Conservation (phyloP, 768 basidiomycete species). For the Tricholoma matsutake region DNA sequence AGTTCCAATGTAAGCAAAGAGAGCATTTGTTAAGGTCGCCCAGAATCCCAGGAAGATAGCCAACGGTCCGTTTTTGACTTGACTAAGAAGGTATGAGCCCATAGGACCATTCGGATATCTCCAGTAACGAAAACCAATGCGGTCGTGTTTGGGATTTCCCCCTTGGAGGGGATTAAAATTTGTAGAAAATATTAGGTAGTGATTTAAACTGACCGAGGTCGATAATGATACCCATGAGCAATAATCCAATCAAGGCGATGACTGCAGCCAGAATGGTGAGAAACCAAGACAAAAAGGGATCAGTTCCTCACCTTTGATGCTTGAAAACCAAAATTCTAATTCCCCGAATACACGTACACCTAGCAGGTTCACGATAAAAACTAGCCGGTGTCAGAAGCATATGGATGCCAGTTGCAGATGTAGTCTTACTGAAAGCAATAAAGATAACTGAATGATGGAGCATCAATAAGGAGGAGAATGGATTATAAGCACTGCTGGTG, state of each 20-base stretch:
- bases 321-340: conserved; percentile 72
- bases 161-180: conserved; percentile 35
- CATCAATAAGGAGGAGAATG: background rate
- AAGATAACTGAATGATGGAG: conserved; percentile 43
- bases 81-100: conserved; percentile 46
- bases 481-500: background rate
- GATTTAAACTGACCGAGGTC: conserved; percentile 52
- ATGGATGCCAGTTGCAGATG: background rate
- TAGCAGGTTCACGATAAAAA: conserved; percentile 55
- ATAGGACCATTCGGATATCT: conserved; percentile 50
- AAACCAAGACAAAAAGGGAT: background rate
- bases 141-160: conserved; percentile 44
- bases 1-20: conserved; percentile 74
- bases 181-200: conserved; percentile 33
- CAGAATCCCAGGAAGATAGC: conserved; percentile 70
- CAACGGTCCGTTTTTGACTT: conserved; percentile 47
- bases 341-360: conserved; percentile 69
- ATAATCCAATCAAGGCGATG: conserved; percentile 43
- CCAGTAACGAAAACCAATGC: conserved; percentile 51
- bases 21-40: conserved; percentile 65
- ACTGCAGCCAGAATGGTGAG: conserved; percentile 24
- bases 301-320: conserved; percentile 56
- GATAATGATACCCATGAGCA: conserved; percentile 61
- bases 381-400: conserved; percentile 22
- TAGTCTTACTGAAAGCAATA: conserved; percentile 48